Evolutionary conservation across 73 alveolate species (phyloP).

Genomic region (Symbiodinium natans): DNA sequence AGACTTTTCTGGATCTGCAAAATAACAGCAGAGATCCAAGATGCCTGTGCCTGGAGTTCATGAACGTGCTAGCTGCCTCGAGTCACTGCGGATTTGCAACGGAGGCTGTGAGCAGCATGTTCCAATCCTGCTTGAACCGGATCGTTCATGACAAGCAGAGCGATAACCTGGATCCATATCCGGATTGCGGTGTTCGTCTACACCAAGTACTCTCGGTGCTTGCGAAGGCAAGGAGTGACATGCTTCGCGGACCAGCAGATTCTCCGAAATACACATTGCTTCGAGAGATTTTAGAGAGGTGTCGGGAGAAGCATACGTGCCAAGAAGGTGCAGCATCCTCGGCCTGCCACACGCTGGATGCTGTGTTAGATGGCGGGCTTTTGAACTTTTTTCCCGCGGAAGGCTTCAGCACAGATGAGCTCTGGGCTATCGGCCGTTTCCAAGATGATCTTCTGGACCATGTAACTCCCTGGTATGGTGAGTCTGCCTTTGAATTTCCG

Average conservation of each 20-base stretch:
- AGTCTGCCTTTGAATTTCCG: background rate
- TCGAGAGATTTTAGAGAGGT: background rate
- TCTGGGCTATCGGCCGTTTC: background rate
- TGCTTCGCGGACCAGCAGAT: background rate
- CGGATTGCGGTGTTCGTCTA: background rate
- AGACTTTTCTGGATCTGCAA: background rate
- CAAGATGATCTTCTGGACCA: background rate
- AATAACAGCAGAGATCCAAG: background rate
- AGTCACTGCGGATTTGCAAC: conserved; percentile 30
- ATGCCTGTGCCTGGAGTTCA: background rate
- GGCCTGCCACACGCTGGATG: background rate
- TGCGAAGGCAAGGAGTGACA: background rate
- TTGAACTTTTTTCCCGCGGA: background rate
- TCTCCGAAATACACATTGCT: background rate
- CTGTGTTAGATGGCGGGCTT: background rate
- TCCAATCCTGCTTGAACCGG: conserved; percentile 1
- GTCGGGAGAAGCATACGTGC: background rate
- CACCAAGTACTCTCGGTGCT: conserved; percentile 15
- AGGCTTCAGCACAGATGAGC: background rate
- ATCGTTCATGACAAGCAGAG: background rate
- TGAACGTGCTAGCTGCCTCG: conserved; percentile 8
- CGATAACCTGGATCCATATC: background rate
- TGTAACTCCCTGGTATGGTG: background rate
- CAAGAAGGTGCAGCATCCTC: background rate
- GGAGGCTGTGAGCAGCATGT: background rate